Conservation (phyloP, 2,329 filamentous ascomycete species). For the Fusarium veterinarium region DNA sequence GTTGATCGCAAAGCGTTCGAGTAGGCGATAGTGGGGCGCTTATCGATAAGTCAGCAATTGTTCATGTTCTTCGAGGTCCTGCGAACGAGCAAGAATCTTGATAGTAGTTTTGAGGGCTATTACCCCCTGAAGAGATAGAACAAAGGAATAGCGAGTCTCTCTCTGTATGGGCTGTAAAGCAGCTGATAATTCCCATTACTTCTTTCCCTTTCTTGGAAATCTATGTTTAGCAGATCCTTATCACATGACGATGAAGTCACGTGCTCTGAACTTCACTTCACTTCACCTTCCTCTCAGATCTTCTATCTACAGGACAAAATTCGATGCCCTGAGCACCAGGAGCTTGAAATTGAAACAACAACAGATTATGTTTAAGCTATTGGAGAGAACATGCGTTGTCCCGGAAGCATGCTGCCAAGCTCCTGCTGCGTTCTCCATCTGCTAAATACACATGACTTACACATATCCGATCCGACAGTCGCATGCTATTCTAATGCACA, state of each 20-base stretch:
- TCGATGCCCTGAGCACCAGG: background rate
- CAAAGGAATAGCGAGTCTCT: background rate
- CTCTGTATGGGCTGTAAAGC: background rate
- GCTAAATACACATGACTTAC: conserved; percentile 1
- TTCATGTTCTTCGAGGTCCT: background rate
- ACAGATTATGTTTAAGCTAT: background rate
- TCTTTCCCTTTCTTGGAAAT: background rate
- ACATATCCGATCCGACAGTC: background rate
- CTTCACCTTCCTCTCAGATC: background rate
- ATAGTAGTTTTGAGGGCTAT: background rate
- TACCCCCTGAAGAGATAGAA: background rate
- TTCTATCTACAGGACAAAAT: background rate
- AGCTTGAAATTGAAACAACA: background rate
- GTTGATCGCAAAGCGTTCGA: conserved; percentile 38
- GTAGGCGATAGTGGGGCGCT: conserved; percentile 42
- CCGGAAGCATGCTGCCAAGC: background rate
- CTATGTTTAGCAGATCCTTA: background rate
- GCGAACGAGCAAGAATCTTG: background rate
- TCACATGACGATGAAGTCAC: conserved; percentile 12
- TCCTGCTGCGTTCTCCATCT: background rate
- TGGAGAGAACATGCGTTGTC: background rate
- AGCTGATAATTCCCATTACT: background rate
- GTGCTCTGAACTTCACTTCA: conserved; percentile 12
- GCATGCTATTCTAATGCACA: background rate
- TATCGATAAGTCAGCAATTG: conserved; percentile 46